phyloP scores from a whole-genome alignment of 352 stramenopile species.

The Globisporangium barbulae region DNA sequence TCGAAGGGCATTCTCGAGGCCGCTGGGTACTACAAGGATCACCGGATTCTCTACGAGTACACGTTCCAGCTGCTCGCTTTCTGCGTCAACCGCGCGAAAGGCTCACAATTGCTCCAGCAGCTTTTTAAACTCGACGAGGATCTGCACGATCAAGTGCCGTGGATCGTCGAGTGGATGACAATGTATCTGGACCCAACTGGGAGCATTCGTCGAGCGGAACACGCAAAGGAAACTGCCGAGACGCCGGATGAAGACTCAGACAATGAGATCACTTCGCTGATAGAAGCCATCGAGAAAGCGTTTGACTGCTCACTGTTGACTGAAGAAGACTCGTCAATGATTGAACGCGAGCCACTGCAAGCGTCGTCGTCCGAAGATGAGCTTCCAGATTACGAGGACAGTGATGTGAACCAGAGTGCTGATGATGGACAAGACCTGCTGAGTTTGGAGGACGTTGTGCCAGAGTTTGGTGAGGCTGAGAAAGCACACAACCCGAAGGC shows the following conservation, averaged over 20 bases:
- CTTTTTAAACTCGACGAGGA: constrained; percentile 36
- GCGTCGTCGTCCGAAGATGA: not conserved
- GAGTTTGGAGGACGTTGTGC: constrained; percentile 12
- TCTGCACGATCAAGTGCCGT: constrained; percentile 31
- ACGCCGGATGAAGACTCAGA: not conserved
- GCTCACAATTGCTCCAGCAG: constrained; percentile 29
- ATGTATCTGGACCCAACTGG: constrained; percentile 40
- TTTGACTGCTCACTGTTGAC: constrained; percentile 10
- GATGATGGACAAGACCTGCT: not conserved
- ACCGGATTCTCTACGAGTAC: constrained; percentile 38
- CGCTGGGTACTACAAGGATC: constrained; percentile 60
- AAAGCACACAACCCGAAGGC: not conserved
- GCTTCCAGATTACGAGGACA: not conserved
- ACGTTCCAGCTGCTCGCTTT: constrained; percentile 58
- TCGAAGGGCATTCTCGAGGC: constrained; percentile 52
- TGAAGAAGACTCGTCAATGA: not conserved
- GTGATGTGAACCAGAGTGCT: not conserved
- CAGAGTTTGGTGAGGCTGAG: constrained; percentile 7
- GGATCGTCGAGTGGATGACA: constrained; percentile 48
- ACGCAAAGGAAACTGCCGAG: not conserved
- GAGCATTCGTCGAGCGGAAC: constrained; percentile 11
- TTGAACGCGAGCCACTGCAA: not conserved
- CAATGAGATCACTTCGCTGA: not conserved
- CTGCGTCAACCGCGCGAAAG: constrained; percentile 25
- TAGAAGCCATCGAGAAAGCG: constrained; percentile 10